phyloP scores from a whole-genome alignment of 1,284 basidiomycete genomes.

The Trichosporon coremiiforme region DNA sequence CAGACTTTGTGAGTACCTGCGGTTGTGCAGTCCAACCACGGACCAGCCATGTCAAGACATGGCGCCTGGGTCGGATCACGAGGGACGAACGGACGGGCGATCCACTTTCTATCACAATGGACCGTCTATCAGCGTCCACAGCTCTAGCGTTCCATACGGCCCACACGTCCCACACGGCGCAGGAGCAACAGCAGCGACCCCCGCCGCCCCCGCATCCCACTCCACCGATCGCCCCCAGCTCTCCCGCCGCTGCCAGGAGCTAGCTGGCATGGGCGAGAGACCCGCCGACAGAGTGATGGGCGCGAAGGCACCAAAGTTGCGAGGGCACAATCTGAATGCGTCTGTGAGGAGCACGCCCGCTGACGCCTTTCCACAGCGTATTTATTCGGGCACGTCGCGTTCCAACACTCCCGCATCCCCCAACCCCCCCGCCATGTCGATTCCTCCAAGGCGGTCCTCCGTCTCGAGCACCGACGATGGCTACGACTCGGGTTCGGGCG shows the following conservation, averaged over 20 bases:
- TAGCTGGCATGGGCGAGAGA: not conserved
- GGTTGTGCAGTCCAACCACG: not conserved
- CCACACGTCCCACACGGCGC: too few species aligned
- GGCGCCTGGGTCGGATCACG: not conserved
- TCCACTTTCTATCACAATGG: not conserved
- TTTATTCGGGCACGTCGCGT: constrained; percentile 4
- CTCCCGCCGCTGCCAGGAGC: not conserved
- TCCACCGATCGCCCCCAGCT: not conserved
- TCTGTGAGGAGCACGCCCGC: not conserved
- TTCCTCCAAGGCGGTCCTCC: constrained; percentile 15
- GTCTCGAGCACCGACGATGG: constrained; percentile 9
- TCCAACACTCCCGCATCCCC: constrained; percentile 22
- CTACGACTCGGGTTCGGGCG: constrained; percentile 10
- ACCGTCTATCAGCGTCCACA: not conserved
- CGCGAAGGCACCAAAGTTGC: not conserved
- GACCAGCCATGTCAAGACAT: not conserved
- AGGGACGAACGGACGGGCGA: not conserved
- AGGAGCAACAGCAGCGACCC: not conserved
- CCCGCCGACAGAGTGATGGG: not conserved
- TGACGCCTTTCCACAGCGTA: constrained; percentile 11
- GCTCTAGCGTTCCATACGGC: not conserved
- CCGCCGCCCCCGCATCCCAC: constrained; percentile 1
- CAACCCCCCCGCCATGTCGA: constrained; percentile 17
- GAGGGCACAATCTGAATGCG: not conserved
- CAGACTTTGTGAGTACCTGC: constrained; percentile 21